These are phyloP conservation scores for Beauveria medogensis DNA, from an alignment of 2,329 filamentous ascomycete genomes.

Conservation along the genomic window DNA sequence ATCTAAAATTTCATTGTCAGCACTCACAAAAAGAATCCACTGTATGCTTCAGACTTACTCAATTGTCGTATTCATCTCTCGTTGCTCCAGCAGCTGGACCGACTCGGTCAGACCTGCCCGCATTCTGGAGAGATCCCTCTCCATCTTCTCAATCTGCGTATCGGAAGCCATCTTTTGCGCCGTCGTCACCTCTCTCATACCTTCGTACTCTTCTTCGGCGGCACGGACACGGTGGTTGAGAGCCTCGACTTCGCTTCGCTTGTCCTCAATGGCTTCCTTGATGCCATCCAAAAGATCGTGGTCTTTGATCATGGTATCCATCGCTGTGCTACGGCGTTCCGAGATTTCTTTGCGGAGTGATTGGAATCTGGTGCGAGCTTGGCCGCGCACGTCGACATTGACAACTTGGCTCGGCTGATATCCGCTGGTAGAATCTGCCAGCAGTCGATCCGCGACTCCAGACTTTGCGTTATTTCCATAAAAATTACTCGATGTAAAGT, in stretches of 20 bases:
- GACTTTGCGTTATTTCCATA: constrained; percentile 27
- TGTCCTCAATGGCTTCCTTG: constrained; percentile 95
- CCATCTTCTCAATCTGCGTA: constrained; percentile 96
- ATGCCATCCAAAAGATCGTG: constrained; percentile 90
- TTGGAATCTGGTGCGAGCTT: constrained; percentile 71
- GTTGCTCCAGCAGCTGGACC: constrained; percentile 85
- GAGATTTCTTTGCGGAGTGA: constrained; percentile 80
- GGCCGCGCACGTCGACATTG: constrained; percentile 78
- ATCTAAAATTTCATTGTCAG: constrained; percentile 42
- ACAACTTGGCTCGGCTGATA: constrained; percentile 86
- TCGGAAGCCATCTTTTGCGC: constrained; percentile 85
- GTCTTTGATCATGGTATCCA: constrained; percentile 90
- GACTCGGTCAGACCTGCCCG: constrained; percentile 73
- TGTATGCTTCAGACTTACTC: constrained; percentile 54
- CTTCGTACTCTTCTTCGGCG: constrained; percentile 89
- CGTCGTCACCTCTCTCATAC: constrained; percentile 76
- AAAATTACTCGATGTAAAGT: constrained; percentile 61
- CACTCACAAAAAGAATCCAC: not conserved
- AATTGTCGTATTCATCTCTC: constrained; percentile 93
- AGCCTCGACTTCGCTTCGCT: constrained; percentile 83
- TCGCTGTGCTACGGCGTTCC: constrained; percentile 71
- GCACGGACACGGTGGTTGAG: constrained; percentile 80
- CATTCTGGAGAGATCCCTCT: constrained; percentile 96
- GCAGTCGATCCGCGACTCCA: constrained; percentile 59
- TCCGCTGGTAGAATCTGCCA: constrained; percentile 74